These are phyloP conservation scores for Paracoccidioides lutzii DNA, from an alignment of 2,329 filamentous ascomycete species.

Conservation along the genomic window DNA sequence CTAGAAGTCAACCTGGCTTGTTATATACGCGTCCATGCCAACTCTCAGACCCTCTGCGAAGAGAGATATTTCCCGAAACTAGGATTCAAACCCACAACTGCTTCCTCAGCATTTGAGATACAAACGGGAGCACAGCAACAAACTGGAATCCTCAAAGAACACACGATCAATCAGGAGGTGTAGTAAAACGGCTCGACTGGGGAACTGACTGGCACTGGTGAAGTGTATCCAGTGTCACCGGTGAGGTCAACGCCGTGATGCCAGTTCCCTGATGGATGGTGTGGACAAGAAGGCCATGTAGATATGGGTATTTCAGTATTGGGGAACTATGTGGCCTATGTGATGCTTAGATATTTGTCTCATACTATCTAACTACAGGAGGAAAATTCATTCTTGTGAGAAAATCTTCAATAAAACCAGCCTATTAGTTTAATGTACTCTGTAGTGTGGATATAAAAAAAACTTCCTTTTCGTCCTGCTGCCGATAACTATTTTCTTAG, in stretches of 20 bases:
- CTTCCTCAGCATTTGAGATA: neutral
- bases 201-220: neutral
- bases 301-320: too few species aligned
- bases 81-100: constrained; percentile 2
- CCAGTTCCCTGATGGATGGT: too few species aligned
- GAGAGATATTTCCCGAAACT: constrained; percentile 7
- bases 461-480: too few species aligned
- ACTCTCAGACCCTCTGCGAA: constrained; percentile 11
- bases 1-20: constrained; percentile 13
- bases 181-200: neutral
- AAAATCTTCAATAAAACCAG: too few species aligned
- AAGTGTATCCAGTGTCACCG: neutral
- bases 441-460: too few species aligned
- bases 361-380: too few species aligned
- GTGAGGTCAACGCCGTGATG: neutral
- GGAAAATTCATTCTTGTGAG: too few species aligned
- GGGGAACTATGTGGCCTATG: too few species aligned
- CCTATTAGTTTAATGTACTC: too few species aligned
- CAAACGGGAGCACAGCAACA: neutral
- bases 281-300: too few species aligned
- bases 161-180: constrained; percentile 6
- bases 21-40: constrained; percentile 15
- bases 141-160: constrained; percentile 4
- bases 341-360: too few species aligned
- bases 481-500: too few species aligned